Evolutionary conservation across 345 rosid genomes (phyloP).

Genomic region (Eucalyptus leucophloia): DNA sequence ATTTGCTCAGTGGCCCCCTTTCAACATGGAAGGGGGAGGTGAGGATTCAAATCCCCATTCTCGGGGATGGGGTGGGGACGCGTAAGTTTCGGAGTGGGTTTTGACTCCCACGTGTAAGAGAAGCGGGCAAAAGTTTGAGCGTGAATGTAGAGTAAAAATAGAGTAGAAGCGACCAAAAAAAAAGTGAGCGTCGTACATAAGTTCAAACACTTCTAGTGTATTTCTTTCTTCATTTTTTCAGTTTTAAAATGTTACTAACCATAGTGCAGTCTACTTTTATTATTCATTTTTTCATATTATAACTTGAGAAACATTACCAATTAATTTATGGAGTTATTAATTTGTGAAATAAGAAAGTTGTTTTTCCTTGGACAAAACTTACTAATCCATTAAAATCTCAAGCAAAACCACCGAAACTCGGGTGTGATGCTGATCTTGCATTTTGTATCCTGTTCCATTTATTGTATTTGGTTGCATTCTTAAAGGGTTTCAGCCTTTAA

Average conservation of each 20-base stretch:
- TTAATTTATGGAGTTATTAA: neutral
- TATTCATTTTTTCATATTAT: neutral
- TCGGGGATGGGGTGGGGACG: too few relatives aligned
- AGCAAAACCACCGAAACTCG: neutral
- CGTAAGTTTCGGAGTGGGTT: too few relatives aligned
- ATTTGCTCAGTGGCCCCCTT: too few relatives aligned
- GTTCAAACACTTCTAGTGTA: fast-evolving
- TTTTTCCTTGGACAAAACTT: neutral
- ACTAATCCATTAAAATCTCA: neutral
- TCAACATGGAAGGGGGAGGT: too few relatives aligned
- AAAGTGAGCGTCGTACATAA: too few relatives aligned
- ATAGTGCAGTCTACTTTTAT: neutral
- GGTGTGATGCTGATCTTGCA: neutral
- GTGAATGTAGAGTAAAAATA: too few relatives aligned
- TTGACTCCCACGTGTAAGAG: too few relatives aligned
- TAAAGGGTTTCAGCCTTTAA: too few relatives aligned
- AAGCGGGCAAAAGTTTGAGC: too few relatives aligned
- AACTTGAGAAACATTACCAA: neutral
- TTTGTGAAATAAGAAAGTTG: neutral
- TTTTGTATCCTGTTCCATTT: neutral
- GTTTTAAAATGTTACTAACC: neutral
- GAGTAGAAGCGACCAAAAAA: too few relatives aligned
- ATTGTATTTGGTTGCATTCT: neutral
- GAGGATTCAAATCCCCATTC: too few relatives aligned
- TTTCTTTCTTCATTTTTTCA: fast-evolving